Conservation (phyloP, 306 rosid species). For the Vigna trinervia region DNA sequence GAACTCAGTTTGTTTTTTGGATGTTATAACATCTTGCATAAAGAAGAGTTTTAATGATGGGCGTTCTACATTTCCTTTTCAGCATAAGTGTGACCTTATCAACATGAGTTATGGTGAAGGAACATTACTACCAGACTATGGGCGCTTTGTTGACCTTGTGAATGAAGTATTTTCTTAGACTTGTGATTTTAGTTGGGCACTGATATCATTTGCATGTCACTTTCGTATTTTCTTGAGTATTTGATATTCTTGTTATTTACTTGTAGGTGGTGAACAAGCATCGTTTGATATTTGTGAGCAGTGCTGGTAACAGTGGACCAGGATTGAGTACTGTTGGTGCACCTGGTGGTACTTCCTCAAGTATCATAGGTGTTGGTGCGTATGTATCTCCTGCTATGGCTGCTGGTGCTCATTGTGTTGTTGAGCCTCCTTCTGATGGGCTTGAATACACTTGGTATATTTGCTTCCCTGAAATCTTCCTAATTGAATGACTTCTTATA, state of each 20-base stretch:
- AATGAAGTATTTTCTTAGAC: slow-evolving; percentile 68
- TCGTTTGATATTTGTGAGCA: slow-evolving; percentile 85
- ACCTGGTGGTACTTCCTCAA: slow-evolving; percentile 97
- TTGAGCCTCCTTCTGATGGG: slow-evolving; percentile 92
- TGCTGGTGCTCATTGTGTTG: slow-evolving; percentile 95
- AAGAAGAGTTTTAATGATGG: slow-evolving; percentile 41
- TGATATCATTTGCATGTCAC: slow-evolving; percentile 28
- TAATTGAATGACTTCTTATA: slow-evolving; percentile 21
- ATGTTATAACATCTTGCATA: slow-evolving; percentile 24
- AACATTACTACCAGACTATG: slow-evolving; percentile 89
- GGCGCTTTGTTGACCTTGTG: slow-evolving; percentile 97
- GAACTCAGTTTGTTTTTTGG: slow-evolving; percentile 1
- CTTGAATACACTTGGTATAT: slow-evolving; percentile 96
- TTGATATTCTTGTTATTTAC: slow-evolving; percentile 43
- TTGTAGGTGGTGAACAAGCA: slow-evolving; percentile 88
- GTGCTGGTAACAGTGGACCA: slow-evolving; percentile 99
- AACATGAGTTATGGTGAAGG: slow-evolving; percentile 99
- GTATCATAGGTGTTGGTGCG: slow-evolving; percentile 96
- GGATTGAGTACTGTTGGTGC: slow-evolving; percentile 98
- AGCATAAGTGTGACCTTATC: slow-evolving; percentile 95
- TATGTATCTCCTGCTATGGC: slow-evolving; percentile 99
- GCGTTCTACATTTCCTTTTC: slow-evolving; percentile 48
- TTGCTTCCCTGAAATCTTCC: slow-evolving; percentile 34
- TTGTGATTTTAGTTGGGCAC: slow-evolving; percentile 33
- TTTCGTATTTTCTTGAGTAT: slow-evolving; percentile 43